Base-by-base conservation (phyloP, 371 early-diverging fungal species). In the Thermomucor indicae-seudaticae region DNA sequence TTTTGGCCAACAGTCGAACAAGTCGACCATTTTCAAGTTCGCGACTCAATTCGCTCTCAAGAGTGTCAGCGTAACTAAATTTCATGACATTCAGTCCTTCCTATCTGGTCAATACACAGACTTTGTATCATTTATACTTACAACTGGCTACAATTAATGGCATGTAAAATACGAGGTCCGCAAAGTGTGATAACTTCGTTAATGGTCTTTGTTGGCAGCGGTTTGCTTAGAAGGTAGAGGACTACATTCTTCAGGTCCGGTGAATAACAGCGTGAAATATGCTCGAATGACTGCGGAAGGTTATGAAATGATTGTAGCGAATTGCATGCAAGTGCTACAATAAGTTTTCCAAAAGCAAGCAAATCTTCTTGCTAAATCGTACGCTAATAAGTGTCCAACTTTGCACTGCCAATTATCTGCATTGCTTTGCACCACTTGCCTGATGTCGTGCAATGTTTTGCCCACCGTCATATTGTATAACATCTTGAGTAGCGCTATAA, bases 11-110 rank as follows among this genome's bases (percentile, higher is more conserved):
- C 39, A 97, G 60, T 22, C 93, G 75, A 14, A 88, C 81, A 34
- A 97, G 57, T 30, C 97, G 81, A 22, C 91, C 91, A 61, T 96
- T 97, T 67, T 94, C 90, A 43, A 92, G 70, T 64, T 96, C 95
- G 8, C 78, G 72, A 24, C 78, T 55, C 49, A 97, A 67, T 39
- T 88, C 89, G 42, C 71, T 74, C 62, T 91, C 90, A 49, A 96
- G 67, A 20, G 82, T 53, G 64, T 97, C 96, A 22, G 85, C 85
- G 55, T 89, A 81, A 43, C 79, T 75, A 57, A n/a, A 23, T 32
- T 14, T 14, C 51, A 47, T 32, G 37, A 54, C 14, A 31, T 16
- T 14, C 11, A 38, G 25, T 20, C 5, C 14, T 6, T 17, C 23
- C 20, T 12, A 27, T 10, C n/a, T n/a, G n/a, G n/a, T n/a, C n/a